phyloP scores from a whole-genome alignment of 129 eudicot genomes.

The Pulicaria dysenterica region DNA sequence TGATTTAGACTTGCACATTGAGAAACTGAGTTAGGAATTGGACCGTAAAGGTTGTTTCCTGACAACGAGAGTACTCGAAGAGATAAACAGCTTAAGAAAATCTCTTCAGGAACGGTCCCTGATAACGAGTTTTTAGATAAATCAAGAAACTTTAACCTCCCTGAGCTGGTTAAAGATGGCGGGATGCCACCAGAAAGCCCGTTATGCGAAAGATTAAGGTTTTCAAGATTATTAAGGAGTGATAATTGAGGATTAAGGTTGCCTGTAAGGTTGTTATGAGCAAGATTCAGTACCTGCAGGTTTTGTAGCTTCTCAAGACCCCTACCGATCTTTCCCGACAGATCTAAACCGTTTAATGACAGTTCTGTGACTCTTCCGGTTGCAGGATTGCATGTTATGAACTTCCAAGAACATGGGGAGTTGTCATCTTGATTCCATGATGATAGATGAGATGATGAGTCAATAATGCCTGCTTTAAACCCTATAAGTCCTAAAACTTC shows the following conservation, averaged over 20 bases:
- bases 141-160: constrained; percentile 69
- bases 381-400: constrained; percentile 62
- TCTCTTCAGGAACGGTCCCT: constrained; percentile 52
- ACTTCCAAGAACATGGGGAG: constrained; percentile 83
- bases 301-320: constrained; percentile 67
- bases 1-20: constrained; percentile 58
- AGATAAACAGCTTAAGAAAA: constrained; percentile 48
- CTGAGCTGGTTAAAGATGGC: constrained; percentile 29
- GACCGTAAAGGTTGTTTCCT: constrained; percentile 62
- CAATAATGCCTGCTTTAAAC: constrained; percentile 68
- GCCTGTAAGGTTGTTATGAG: constrained; percentile 71
- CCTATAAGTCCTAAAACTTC: constrained; percentile 89
- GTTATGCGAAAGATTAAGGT: constrained; percentile 65
- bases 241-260: constrained; percentile 47
- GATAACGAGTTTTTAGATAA: constrained; percentile 60
- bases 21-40: constrained; percentile 61
- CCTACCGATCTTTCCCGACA: constrained; percentile 80
- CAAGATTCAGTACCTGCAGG: constrained; percentile 63
- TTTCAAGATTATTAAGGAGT: constrained; percentile 46
- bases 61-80: constrained; percentile 69
- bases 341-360: constrained; percentile 48
- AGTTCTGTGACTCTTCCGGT: constrained; percentile 60
- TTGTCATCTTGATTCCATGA: constrained; percentile 90
- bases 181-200: constrained; percentile 62
- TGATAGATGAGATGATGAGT: constrained; percentile 49